phyloP scores from a whole-genome alignment of 805 yeast species.

The Candida quercuum region DNA sequence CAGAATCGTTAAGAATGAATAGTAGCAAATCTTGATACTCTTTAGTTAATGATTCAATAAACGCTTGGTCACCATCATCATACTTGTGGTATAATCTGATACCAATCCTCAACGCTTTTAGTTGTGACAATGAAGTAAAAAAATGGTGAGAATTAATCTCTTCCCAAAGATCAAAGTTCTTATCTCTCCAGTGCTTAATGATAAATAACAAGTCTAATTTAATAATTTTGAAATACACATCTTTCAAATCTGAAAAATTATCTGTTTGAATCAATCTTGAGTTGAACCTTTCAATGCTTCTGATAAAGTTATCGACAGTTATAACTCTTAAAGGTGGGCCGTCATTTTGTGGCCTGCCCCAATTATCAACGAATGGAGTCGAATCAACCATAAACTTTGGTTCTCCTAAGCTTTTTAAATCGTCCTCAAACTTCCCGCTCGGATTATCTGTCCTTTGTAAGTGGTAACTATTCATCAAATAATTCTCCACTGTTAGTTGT shows the following conservation, averaged over 20 bases:
- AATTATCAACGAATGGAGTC: constrained; percentile 50
- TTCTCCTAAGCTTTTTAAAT: constrained; percentile 70
- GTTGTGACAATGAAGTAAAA: constrained; percentile 72
- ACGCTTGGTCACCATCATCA: constrained; percentile 24
- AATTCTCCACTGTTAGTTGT: constrained; percentile 42
- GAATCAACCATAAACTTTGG: constrained; percentile 79
- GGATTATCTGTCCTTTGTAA: constrained; percentile 67
- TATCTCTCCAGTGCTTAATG: constrained; percentile 50
- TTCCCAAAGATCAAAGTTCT: constrained; percentile 92
- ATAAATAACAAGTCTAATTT: constrained; percentile 70
- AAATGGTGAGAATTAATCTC: constrained; percentile 73
- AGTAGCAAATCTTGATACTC: constrained; percentile 19
- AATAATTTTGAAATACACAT: constrained; percentile 46
- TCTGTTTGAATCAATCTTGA: constrained; percentile 22
- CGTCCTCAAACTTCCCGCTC: constrained; percentile 51
- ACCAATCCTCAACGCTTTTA: constrained; percentile 62
- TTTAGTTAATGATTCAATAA: constrained; percentile 15
- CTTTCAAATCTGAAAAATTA: constrained; percentile 23
- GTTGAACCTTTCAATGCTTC: constrained; percentile 31
- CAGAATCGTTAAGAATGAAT: constrained; percentile 27
- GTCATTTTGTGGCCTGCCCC: constrained; percentile 97
- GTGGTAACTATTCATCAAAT: constrained; percentile 49
- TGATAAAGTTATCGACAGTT: constrained; percentile 53
- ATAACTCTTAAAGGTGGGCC: constrained; percentile 85
- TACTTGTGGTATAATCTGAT: constrained; percentile 31